Conservation (phyloP, 129 eudicot species). For the Lactuca sativa region DNA sequence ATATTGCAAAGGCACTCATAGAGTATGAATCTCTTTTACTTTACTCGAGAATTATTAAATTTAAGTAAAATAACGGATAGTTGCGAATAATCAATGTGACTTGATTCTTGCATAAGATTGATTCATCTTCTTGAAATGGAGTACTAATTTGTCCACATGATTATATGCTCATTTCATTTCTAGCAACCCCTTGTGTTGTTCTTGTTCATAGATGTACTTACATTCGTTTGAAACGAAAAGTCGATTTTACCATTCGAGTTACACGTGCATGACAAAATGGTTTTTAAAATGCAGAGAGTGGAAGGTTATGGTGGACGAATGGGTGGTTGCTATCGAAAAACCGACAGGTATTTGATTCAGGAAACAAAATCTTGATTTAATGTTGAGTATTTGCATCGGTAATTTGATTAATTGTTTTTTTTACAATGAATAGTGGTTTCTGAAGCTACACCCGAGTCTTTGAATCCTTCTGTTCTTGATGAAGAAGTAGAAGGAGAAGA, state of each 20-base stretch:
- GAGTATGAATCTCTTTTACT: constrained; percentile 52
- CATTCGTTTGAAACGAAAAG: neutral
- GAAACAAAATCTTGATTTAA: neutral
- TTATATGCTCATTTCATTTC: neutral
- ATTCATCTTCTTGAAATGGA: constrained; percentile 15
- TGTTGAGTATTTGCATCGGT: neutral
- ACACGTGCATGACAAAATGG: constrained; percentile 12
- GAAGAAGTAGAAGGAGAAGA: constrained; percentile 31
- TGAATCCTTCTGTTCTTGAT: constrained; percentile 71
- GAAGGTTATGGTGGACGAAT: constrained; percentile 74
- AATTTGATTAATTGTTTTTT: neutral
- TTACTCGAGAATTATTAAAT: constrained; percentile 10
- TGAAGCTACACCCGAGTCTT: constrained; percentile 72
- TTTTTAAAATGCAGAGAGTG: constrained; percentile 53
- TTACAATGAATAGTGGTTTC: constrained; percentile 21
- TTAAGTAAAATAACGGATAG: constrained; percentile 9
- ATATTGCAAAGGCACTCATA: constrained; percentile 54
- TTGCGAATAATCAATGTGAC: constrained; percentile 1
- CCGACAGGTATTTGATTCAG: constrained; percentile 38
- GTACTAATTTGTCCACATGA: constrained; percentile 1
- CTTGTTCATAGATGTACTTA: neutral
- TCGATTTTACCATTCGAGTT: neutral
- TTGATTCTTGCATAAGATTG: neutral
- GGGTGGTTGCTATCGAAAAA: constrained; percentile 51
- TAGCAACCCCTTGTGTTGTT: too few relatives aligned